Evolutionary conservation across 1,139 yeast species (phyloP), one percentile per base, ranked within the genome.

Genomic region (Scheffersomyces insectosa): DNA sequence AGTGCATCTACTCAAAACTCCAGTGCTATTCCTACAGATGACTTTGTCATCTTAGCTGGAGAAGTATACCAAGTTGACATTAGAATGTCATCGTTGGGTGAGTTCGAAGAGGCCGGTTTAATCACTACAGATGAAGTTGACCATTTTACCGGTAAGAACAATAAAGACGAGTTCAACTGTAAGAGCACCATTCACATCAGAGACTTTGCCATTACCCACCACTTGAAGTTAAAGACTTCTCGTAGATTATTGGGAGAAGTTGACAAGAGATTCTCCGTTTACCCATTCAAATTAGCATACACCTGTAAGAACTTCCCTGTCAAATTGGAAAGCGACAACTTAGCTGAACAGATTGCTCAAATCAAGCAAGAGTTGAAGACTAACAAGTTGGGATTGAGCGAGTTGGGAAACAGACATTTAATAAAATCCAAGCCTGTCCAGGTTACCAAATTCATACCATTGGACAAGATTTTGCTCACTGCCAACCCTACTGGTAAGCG

Each of bases 11-110:
- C 58, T 36, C 66, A 70, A 35, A 66, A 66, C 42, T 61, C 70
- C 28, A 63, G 73, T 48, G 85, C 88, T 15, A 72, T 85, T 45
- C 90, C 91, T 52, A 77, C 81, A n/a, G 91, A 85, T 60, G 90
- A 87, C 41, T 88, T 89, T 57, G 66, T 70, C 36, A 88, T 89
- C 33, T 60, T 65, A 34, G 77, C 89, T 11, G 97, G 97, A 41
- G 98, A 91, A 70, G 96, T 85, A 14, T 93, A 91, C 74, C 71
- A 83, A 50, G 74, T 91, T 46, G 97, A 93, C 65, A 77, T 93
- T 52, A 82, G 80, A 56, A 81, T 93, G 85, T 84, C 88, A 20
- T 84, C 96, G 23, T 64, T 85, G 36, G 65, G 72, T 9, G 80
- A 77, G 25, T 64, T 73, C 43, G 64, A 65, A 15, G 82, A 80